phyloP scores from a whole-genome alignment of 306 rosid genomes.

The Hylodesmum podocarpum region DNA sequence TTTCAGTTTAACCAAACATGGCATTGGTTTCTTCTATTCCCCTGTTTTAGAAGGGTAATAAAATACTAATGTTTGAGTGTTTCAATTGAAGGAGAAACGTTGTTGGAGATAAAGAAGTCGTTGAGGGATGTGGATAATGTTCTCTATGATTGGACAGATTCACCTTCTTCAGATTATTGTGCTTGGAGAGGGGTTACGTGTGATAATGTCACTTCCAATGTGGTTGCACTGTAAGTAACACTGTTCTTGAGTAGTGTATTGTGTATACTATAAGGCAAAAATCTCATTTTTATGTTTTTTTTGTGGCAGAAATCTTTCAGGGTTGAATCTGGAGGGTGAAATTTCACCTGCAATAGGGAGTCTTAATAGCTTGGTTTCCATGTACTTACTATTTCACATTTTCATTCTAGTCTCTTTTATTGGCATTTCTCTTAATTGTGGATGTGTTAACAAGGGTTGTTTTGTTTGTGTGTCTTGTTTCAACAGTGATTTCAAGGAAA shows the following conservation, averaged over 20 bases:
- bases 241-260: not conserved
- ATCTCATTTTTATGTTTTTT: conserved; percentile 3
- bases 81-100: conserved; percentile 56
- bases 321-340: conserved; percentile 75
- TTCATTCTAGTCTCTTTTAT: not conserved
- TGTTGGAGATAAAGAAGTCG: conserved; percentile 77
- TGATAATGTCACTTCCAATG: conserved; percentile 72
- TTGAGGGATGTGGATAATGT: conserved; percentile 76
- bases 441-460: not conserved
- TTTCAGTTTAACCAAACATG: not conserved
- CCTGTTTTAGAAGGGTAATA: not conserved
- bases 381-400: conserved; percentile 35
- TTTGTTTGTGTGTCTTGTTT: conserved; percentile 2
- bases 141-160: conserved; percentile 71
- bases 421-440: not conserved
- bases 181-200: conserved; percentile 79
- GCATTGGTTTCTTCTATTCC: not conserved
- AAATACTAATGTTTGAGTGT: not conserved
- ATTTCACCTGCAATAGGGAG: conserved; percentile 74
- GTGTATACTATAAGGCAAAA: not conserved
- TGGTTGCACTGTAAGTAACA: conserved; percentile 65
- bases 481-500: conserved; percentile 69
- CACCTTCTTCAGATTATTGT: conserved; percentile 73
- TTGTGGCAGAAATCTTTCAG: conserved; percentile 64
- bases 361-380: conserved; percentile 53